Evolutionary conservation across 345 rosid species (phyloP).

Genomic region (Abelmoschus esculentus): DNA sequence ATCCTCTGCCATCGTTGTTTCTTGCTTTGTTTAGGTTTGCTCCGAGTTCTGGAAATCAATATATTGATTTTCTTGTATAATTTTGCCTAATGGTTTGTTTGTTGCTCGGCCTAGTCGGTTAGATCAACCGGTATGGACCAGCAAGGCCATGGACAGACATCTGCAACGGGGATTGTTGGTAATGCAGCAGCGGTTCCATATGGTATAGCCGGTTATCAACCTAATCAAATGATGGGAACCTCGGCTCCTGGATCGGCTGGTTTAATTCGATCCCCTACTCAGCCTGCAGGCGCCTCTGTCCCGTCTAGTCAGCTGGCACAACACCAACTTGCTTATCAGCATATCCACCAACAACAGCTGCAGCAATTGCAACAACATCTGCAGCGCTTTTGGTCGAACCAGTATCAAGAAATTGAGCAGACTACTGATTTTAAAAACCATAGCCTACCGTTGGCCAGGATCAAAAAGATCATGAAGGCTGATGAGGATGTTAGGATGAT

Average conservation of each 20-base stretch:
- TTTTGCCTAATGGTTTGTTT: neutral
- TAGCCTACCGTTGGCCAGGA: conserved; percentile 87
- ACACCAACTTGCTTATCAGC: conserved; percentile 75
- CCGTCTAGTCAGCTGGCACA: conserved; percentile 41
- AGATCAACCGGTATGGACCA: conserved; percentile 48
- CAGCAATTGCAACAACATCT: conserved; percentile 89
- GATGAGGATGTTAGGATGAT: conserved; percentile 99
- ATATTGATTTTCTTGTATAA: neutral
- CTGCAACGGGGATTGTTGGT: conserved; percentile 40
- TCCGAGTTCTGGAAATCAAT: neutral
- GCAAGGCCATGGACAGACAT: conserved; percentile 62
- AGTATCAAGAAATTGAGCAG: conserved; percentile 74
- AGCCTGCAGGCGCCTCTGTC: neutral
- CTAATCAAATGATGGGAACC: conserved; percentile 41
- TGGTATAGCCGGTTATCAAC: conserved; percentile 48
- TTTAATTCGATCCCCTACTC: conserved; percentile 27
- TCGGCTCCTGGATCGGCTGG: conserved; percentile 34
- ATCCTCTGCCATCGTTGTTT: neutral
- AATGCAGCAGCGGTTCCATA: conserved; percentile 37
- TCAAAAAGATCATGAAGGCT: conserved; percentile 98
- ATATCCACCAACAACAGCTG: conserved; percentile 85
- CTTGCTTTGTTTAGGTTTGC: neutral
- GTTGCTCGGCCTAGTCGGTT: neutral
- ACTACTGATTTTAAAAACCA: conserved; percentile 85
- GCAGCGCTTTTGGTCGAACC: conserved; percentile 75